These are phyloP conservation scores for Phialophora chinensis DNA, from an alignment of 2,329 filamentous ascomycete genomes.

Conservation along the genomic window DNA sequence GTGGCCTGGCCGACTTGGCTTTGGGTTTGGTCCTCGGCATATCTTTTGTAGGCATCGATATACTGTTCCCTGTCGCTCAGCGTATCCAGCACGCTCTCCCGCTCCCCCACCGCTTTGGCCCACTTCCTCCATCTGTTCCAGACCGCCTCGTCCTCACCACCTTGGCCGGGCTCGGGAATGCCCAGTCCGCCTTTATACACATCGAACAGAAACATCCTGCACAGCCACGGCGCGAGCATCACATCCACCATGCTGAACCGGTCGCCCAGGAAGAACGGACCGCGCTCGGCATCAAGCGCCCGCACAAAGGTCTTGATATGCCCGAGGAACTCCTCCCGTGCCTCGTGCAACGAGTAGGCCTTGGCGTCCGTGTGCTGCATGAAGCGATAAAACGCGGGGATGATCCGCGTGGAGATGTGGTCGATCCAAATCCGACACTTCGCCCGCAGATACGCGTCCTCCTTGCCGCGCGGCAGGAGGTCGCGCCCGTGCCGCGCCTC, in stretches of 20 bases:
- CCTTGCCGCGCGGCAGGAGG: constrained; percentile 60
- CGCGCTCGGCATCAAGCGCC: constrained; percentile 65
- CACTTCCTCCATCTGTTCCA: constrained; percentile 72
- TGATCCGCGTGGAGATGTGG: constrained; percentile 69
- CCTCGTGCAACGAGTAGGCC: constrained; percentile 57
- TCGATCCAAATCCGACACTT: constrained; percentile 75
- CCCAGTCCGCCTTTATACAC: constrained; percentile 70
- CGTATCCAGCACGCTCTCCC: constrained; percentile 70
- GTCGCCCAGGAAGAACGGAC: constrained; percentile 70
- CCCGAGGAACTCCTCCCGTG: constrained; percentile 63
- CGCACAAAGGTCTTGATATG: constrained; percentile 65
- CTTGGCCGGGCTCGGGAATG: constrained; percentile 55
- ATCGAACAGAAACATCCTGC: constrained; percentile 74
- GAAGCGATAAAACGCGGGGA: constrained; percentile 72
- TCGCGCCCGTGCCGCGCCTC: constrained; percentile 48
- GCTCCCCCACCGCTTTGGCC: constrained; percentile 63
- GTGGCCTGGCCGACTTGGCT: constrained; percentile 68
- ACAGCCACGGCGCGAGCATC: constrained; percentile 73
- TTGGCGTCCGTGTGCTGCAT: constrained; percentile 54
- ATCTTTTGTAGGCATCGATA: constrained; percentile 70
- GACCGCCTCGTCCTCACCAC: constrained; percentile 59
- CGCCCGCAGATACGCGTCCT: constrained; percentile 68
- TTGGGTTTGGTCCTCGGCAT: constrained; percentile 69
- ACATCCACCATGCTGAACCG: constrained; percentile 72
- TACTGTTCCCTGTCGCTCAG: constrained; percentile 72